Conservation (phyloP, 441 rosid genomes). For the Gossypium gossypioides region DNA sequence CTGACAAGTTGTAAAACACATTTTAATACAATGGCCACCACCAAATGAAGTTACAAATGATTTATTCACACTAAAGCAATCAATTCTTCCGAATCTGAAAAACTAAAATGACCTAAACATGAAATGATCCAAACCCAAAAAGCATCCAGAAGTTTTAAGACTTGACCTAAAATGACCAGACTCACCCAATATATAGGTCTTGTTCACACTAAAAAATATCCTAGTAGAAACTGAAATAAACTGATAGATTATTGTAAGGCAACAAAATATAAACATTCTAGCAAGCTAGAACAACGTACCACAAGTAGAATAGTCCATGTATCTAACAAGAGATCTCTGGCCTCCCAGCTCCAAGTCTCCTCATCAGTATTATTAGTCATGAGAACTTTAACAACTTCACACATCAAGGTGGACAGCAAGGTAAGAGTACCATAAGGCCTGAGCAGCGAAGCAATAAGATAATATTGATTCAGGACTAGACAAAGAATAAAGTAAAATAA, state of each 20-base stretch:
- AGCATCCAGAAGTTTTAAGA: neutral
- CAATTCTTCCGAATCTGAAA: neutral
- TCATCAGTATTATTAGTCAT: constrained; percentile 53
- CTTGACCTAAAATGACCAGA: neutral
- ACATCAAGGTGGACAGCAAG: constrained; percentile 74
- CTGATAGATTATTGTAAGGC: neutral
- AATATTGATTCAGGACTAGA: constrained; percentile 1
- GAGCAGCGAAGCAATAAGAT: constrained; percentile 20
- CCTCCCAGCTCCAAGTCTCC: constrained; percentile 95
- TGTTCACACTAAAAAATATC: neutral
- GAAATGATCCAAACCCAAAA: neutral
- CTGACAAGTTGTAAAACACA: constrained; percentile 37
- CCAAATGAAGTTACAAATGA: neutral
- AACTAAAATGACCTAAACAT: neutral
- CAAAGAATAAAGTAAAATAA: constrained; percentile 9
- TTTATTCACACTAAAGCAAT: neutral
- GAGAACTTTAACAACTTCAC: constrained; percentile 77
- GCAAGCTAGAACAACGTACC: constrained; percentile 33
- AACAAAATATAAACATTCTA: constrained; percentile 6
- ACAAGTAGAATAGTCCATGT: constrained; percentile 78
- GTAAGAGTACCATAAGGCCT: constrained; percentile 88
- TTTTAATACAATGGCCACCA: constrained; percentile 18
- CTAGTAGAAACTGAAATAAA: constrained; percentile 3
- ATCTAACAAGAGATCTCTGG: constrained; percentile 90
- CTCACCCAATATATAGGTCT: neutral